Base-by-base conservation (phyloP, 2,329 filamentous ascomycete species). In the Phaeosphaeria sp. region DNA sequence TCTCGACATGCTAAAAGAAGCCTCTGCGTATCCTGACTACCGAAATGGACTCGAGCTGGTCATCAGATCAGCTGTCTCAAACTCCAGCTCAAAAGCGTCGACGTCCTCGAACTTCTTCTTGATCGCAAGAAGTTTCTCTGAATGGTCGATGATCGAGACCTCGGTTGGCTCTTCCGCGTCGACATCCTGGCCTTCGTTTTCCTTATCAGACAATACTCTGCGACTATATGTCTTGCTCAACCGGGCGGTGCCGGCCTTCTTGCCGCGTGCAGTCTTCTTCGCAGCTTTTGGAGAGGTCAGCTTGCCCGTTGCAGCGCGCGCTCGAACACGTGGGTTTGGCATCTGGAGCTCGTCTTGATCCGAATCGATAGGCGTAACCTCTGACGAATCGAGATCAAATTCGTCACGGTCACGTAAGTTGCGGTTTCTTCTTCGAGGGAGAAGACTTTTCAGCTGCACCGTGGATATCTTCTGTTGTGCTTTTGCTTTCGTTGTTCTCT, bases 31-130 rank as follows among this genome's bases (percentile, higher is more conserved):
- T 13, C 20, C 22, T 33, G 6, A 20, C 64, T 44, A 71, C 57
- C 78, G 67, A 69, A 76, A 79, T 3, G 79, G 78, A 65, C 78
- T 80, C 36, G 76, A 79, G 52, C 69, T 75, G n/a, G 68, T 67
- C 54, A 49, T 71, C 21, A 70, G 73, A 56, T 82, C 80, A 33
- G 78, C 74, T 51, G 77, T 82, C 71, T 83, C 82, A 66, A 83
- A 84, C 47, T 82, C 80, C 71, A 84, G 75, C 57, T 83, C 81
- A 74, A 80, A 83, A 22, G 78, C 69, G 64, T 84, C 82, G 5
- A 84, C 77, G 53, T 82, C 81, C 24, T 75, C 79, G 61, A 84
- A 84, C 64, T 82, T 82, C 63, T 78, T 77, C 60, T 76, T 77
- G 24, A 79, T 79, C 1, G 73, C 78, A 59, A 76, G 75, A 36